Percentiles rank a stretch among this genome's conserved stretches.
phyloP scores from a whole-genome alignment of 2,329 filamentous ascomycete genomes.

The Scortechinia acanthostroma region DNA sequence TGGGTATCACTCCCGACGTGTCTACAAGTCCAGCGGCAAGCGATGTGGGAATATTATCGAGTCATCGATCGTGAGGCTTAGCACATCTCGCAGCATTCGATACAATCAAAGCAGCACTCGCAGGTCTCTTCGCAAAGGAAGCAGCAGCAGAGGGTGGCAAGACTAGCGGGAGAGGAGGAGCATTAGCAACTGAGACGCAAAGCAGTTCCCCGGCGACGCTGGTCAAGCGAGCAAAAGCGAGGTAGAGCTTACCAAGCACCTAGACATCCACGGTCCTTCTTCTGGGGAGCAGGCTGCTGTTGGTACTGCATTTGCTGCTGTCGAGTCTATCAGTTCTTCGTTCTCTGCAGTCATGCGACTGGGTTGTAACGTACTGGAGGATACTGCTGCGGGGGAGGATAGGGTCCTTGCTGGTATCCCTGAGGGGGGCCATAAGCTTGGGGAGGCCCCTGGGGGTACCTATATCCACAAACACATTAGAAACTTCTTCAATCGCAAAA shows the following conservation, averaged over 20 bases:
- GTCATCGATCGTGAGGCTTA: conserved; percentile 1
- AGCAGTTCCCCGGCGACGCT: too few relatives aligned
- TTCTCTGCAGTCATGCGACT: conserved; percentile 25
- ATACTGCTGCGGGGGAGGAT: conserved; percentile 7
- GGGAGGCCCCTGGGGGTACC: too few relatives aligned
- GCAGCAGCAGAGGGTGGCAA: conserved; percentile 32
- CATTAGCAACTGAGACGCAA: not conserved
- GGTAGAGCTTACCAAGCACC: conserved; percentile 21
- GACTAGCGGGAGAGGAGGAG: conserved; percentile 10
- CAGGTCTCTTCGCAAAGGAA: conserved; percentile 33
- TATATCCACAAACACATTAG: too few relatives aligned
- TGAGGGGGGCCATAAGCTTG: not conserved
- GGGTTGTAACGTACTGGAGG: conserved; percentile 46
- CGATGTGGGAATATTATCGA: too few relatives aligned
- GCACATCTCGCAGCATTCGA: conserved; percentile 20
- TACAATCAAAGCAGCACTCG: conserved; percentile 31
- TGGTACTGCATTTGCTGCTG: conserved; percentile 20
- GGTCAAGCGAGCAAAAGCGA: not conserved
- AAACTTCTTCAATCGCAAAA: too few relatives aligned
- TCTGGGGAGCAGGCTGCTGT: conserved; percentile 15
- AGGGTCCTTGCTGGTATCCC: conserved; percentile 5
- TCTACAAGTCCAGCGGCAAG: too few relatives aligned
- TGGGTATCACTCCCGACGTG: too few relatives aligned
- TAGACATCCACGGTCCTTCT: conserved; percentile 29
- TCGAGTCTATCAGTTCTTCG: not conserved